Conservation (phyloP, 108 stramenopile species). For the Skeletonema tropicum region DNA sequence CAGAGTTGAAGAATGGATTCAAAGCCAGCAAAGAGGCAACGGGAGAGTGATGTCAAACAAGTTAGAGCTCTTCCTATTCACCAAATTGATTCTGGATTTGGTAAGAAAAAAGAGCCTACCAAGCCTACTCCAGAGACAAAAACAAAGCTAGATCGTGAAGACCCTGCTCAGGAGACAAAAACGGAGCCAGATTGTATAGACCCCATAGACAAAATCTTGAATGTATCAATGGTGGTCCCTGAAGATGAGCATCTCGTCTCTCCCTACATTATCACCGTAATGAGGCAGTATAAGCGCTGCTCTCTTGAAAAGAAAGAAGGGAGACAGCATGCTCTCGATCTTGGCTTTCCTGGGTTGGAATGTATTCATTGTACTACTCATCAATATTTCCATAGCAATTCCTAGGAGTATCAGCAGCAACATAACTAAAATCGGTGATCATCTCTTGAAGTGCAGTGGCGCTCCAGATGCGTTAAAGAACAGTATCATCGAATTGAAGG, state of each 20-base stretch:
- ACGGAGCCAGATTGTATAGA: neutral
- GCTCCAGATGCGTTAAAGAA: neutral
- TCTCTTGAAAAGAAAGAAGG: neutral
- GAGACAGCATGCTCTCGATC: neutral
- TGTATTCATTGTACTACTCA: neutral
- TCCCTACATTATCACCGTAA: neutral
- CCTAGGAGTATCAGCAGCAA: neutral
- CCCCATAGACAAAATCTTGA: neutral
- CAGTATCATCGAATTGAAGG: neutral
- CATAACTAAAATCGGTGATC: neutral
- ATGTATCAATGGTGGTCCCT: neutral
- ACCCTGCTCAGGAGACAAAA: neutral
- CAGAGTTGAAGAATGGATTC: neutral
- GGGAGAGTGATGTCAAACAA: neutral
- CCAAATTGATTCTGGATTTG: too few species aligned
- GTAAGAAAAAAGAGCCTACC: neutral
- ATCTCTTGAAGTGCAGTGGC: neutral
- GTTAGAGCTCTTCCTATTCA: too few species aligned
- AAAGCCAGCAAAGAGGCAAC: neutral
- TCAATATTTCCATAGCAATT: neutral
- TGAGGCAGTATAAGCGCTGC: neutral
- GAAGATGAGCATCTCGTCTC: neutral
- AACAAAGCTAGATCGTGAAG: neutral
- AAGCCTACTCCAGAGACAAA: neutral
- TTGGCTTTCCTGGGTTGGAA: neutral